Percentiles rank a stretch among this genome's conserved stretches.
phyloP scores from a whole-genome alignment of 2,329 filamentous ascomycete genomes.

The Trichoderma gracile region DNA sequence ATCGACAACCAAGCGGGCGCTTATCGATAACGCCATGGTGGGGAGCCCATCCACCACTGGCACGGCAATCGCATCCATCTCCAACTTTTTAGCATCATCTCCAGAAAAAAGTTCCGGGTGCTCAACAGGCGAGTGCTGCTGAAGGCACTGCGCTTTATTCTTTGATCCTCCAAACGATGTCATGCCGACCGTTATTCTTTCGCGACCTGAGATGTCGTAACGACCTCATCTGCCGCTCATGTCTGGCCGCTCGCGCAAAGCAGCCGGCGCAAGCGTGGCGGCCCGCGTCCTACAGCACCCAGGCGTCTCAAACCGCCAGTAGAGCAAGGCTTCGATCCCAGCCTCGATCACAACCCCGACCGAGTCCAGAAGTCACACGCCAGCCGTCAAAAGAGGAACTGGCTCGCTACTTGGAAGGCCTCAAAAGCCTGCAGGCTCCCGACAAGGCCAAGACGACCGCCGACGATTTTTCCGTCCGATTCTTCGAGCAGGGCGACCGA shows the following conservation, averaged over 20 bases:
- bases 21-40: constrained; percentile 23
- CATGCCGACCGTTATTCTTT: constrained; percentile 39
- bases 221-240: constrained; percentile 43
- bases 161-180: constrained; percentile 34
- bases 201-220: constrained; percentile 41
- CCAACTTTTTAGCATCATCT: background rate
- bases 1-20: background rate
- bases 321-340: constrained; percentile 28
- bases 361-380: constrained; percentile 28
- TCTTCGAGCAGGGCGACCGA: constrained; percentile 50
- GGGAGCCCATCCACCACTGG: constrained; percentile 9
- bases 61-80: constrained; percentile 10
- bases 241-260: constrained; percentile 37
- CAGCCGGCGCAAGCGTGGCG: constrained; percentile 35
- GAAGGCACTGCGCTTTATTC: constrained; percentile 17
- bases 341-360: constrained; percentile 27
- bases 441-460: constrained; percentile 28
- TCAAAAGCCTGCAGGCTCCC: constrained; percentile 32
- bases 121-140: constrained; percentile 23
- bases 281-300: constrained; percentile 40
- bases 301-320: constrained; percentile 34
- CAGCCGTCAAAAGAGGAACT: constrained; percentile 36
- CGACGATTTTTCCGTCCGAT: constrained; percentile 43
- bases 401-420: constrained; percentile 34
- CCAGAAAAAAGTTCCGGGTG: constrained; percentile 8